A percentile compares a stretch with the other conserved stretches of the same genome.
phyloP scores from a whole-genome alignment of 2,329 filamentous ascomycete species.

The Monosporascus sp. region DNA sequence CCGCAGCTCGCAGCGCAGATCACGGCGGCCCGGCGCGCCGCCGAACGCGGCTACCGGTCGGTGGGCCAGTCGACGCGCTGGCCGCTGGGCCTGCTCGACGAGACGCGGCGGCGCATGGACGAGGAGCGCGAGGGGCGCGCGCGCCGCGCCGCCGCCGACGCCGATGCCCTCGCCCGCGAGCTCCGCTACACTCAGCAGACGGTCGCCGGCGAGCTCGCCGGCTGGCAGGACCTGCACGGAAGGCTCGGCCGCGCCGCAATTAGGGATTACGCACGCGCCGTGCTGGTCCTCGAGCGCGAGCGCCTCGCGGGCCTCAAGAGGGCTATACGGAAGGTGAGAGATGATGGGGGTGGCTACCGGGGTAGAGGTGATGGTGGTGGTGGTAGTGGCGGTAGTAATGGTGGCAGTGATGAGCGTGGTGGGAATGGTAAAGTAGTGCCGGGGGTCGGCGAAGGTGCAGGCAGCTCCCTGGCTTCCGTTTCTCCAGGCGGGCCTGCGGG shows the following conservation, averaged over 20 bases:
- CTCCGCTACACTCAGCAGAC: conserved; percentile 89
- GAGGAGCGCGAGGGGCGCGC: conserved; percentile 82
- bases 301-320: conserved; percentile 75
- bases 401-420: neutral
- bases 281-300: conserved; percentile 75
- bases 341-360: conserved; percentile 1
- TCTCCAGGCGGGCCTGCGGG: neutral
- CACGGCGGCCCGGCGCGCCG: conserved; percentile 64
- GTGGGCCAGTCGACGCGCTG: conserved; percentile 71
- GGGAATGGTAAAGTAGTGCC: neutral
- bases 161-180: conserved; percentile 71
- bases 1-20: conserved; percentile 74
- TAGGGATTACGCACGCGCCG: conserved; percentile 67
- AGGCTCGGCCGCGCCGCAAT: conserved; percentile 70
- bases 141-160: conserved; percentile 62
- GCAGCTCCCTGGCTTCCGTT: neutral
- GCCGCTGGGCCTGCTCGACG: conserved; percentile 79
- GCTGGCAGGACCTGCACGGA: conserved; percentile 88
- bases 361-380: neutral
- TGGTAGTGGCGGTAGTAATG: neutral
- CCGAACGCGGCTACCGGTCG: conserved; percentile 73
- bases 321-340: conserved; percentile 61
- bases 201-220: conserved; percentile 84
- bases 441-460: neutral
- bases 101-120: conserved; percentile 75